phyloP scores from a whole-genome alignment of 306 rosid genomes.

The Lotus japonicus region DNA sequence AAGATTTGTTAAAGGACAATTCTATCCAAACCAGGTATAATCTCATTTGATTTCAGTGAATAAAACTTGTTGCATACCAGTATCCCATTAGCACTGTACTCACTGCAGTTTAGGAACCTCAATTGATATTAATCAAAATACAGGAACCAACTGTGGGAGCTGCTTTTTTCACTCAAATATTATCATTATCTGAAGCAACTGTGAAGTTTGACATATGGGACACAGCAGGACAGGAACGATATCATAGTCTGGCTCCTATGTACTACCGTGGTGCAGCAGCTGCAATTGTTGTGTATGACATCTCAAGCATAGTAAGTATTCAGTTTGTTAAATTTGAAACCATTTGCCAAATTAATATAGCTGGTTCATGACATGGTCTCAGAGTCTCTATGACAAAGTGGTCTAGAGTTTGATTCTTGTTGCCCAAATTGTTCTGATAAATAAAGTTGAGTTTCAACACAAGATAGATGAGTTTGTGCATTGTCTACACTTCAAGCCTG shows the following conservation, averaged over 20 bases:
- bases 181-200: constrained; percentile 73
- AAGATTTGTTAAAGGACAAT: constrained; percentile 81
- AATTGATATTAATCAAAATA: not conserved
- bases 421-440: no score
- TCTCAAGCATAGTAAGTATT: constrained; percentile 49
- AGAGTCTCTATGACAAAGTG: no score
- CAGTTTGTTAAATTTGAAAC: not conserved
- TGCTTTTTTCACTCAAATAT: constrained; percentile 81
- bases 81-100: not conserved
- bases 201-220: constrained; percentile 96
- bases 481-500: no score
- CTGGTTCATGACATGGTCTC: no score
- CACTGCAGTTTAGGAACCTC: no score
- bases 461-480: no score
- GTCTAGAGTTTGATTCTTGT: no score
- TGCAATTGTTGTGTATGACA: constrained; percentile 74
- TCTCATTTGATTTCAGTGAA: not conserved
- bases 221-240: constrained; percentile 93
- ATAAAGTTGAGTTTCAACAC: no score
- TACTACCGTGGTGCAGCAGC: constrained; percentile 94
- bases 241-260: constrained; percentile 93
- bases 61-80: not conserved
- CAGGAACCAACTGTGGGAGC: constrained; percentile 97
- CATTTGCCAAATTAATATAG: not conserved
- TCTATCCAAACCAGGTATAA: constrained; percentile 58